Percentiles rank a stretch among this genome's conserved stretches.
phyloP scores from a whole-genome alignment of 208 protist genomes.

The Endotrypanum monterogeii region DNA sequence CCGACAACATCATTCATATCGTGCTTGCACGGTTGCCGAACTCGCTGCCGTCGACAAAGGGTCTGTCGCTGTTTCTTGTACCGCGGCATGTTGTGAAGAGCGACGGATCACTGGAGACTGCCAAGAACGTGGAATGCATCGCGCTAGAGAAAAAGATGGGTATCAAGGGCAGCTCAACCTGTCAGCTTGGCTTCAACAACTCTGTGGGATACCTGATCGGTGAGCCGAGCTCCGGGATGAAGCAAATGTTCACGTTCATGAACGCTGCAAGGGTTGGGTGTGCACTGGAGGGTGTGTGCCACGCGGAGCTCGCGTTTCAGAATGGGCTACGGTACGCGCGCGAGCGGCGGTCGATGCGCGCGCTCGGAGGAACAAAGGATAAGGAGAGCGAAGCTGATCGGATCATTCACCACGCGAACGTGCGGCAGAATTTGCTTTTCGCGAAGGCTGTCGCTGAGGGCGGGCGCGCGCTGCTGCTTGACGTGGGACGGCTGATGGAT shows the following conservation, averaged over 20 bases:
- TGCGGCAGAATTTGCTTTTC: constrained; percentile 81
- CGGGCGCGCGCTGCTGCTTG: constrained; percentile 72
- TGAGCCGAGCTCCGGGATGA: constrained; percentile 73
- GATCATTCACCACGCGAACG: constrained; percentile 78
- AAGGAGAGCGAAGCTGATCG: constrained; percentile 61
- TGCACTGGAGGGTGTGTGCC: constrained; percentile 73
- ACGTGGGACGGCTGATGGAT: constrained; percentile 75
- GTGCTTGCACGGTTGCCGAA: constrained; percentile 80
- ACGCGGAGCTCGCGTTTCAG: constrained; percentile 86
- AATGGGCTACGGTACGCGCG: constrained; percentile 77
- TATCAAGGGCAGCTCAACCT: constrained; percentile 80
- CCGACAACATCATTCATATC: constrained; percentile 87
- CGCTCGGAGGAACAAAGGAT: constrained; percentile 50
- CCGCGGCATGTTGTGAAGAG: constrained; percentile 71
- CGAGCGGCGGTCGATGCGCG: constrained; percentile 76
- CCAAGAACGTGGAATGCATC: constrained; percentile 66
- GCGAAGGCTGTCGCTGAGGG: constrained; percentile 87
- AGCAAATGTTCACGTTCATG: constrained; percentile 93
- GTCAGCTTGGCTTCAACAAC: constrained; percentile 85
- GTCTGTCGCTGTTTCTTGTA: constrained; percentile 92
- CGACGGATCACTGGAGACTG: constrained; percentile 63
- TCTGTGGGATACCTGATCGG: constrained; percentile 88
- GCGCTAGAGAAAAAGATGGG: constrained; percentile 91
- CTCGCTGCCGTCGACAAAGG: constrained; percentile 69
- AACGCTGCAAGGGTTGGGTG: constrained; percentile 82